A percentile compares a stretch with the other conserved stretches of the same genome.
phyloP scores from a whole-genome alignment of 768 basidiomycete genomes.

The Agrocybe pediades region DNA sequence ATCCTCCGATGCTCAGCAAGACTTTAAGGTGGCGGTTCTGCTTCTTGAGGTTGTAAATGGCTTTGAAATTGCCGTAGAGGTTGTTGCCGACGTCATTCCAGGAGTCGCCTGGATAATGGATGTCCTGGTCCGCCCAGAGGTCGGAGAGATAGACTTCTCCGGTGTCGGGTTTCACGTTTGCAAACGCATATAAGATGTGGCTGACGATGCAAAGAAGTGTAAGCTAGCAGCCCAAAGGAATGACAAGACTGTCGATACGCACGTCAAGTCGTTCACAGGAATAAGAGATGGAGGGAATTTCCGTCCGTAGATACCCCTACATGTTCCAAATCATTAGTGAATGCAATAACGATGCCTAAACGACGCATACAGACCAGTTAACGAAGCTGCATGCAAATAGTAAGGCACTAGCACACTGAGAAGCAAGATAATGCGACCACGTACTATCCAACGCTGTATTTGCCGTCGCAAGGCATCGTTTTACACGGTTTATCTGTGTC shows the following conservation, averaged over 20 bases:
- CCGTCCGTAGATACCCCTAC: conserved; percentile 94
- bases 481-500: conserved; percentile 14
- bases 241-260: conserved; percentile 27
- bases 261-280: conserved; percentile 87
- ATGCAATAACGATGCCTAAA: too few species aligned
- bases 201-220: conserved; percentile 32
- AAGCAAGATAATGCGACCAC: conserved; percentile 27
- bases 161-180: conserved; percentile 78
- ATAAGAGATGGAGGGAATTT: conserved; percentile 88
- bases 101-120: conserved; percentile 92
- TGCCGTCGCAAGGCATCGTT: conserved; percentile 48
- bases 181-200: conserved; percentile 93
- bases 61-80: conserved; percentile 95
- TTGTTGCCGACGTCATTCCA: conserved; percentile 93
- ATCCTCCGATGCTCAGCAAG: conserved; percentile 91
- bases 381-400: conserved; percentile 54
- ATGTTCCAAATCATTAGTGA: too few species aligned
- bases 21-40: conserved; percentile 77
- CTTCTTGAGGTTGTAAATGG: conserved; percentile 90
- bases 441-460: conserved; percentile 83
- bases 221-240: conserved; percentile 8
- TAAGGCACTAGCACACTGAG: conserved; percentile 2
- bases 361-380: conserved; percentile 67
- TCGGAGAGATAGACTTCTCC: conserved; percentile 92
- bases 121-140: conserved; percentile 94